Evolutionary conservation across 441 rosid species (phyloP).

Genomic region (Erodium trifolium): DNA sequence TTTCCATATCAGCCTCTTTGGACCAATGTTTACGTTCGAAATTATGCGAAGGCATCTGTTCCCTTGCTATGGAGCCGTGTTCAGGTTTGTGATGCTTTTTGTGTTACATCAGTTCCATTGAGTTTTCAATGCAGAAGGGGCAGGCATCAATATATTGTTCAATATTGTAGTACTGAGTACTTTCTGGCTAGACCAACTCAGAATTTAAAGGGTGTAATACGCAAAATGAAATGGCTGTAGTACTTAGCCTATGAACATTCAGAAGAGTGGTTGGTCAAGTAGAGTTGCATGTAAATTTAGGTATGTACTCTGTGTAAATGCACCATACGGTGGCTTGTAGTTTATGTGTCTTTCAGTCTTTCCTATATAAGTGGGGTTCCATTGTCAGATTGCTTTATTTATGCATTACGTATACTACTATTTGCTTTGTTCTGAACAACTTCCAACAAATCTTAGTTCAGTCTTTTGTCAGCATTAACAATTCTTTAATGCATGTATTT

Average conservation of each 20-base stretch:
- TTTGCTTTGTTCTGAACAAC: background rate
- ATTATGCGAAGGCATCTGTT: conserved; percentile 86
- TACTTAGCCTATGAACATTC: no score
- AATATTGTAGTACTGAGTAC: background rate
- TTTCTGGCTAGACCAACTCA: background rate
- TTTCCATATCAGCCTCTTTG: conserved; percentile 91
- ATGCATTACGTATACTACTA: background rate
- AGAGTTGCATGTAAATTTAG: conserved; percentile 1
- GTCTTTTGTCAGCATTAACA: background rate
- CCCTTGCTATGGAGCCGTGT: conserved; percentile 99
- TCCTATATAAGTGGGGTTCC: background rate
- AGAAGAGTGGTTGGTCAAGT: background rate
- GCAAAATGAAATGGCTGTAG: background rate
- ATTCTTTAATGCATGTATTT: background rate
- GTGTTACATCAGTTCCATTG: background rate
- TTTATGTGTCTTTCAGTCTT: background rate
- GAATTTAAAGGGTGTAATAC: background rate
- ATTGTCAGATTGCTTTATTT: background rate
- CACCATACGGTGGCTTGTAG: background rate
- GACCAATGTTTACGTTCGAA: conserved; percentile 89
- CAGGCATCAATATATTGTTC: conserved; percentile 1
- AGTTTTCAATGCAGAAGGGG: conserved; percentile 1
- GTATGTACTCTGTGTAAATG: background rate
- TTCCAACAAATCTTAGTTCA: background rate
- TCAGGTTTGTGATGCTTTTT: conserved; percentile 46